Percentiles rank a stretch among this genome's conserved stretches.
Evolutionary conservation across 75 land plant species (phyloP).

Genomic region (Adiantum capillusveneris): DNA sequence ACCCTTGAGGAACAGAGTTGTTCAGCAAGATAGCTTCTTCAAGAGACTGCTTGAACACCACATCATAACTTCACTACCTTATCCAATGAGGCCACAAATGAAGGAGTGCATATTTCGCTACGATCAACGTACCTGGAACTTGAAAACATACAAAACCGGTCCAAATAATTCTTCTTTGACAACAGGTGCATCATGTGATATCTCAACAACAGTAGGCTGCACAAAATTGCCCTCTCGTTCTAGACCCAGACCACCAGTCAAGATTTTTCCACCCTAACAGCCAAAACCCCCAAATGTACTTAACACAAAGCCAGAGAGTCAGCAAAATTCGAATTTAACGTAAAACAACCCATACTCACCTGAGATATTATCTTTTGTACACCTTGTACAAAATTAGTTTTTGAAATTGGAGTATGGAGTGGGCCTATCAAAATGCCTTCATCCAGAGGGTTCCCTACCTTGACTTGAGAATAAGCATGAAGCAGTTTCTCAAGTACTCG

Average conservation of each 20-base stretch:
- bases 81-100: no score
- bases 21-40: conserved; percentile 83
- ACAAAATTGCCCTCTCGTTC: conserved; percentile 83
- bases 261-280: conserved; percentile 73
- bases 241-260: conserved; percentile 60
- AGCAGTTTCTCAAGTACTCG: conserved; percentile 57
- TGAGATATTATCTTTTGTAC: conserved; percentile 71
- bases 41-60: conserved; percentile 44
- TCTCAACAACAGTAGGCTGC: conserved; percentile 88
- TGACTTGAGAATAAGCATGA: conserved; percentile 76
- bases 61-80: no score
- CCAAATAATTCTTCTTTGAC: conserved; percentile 95
- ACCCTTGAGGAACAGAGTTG: conserved; percentile 96
- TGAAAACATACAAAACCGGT: conserved; percentile 89
- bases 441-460: conserved; percentile 81
- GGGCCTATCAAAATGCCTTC: conserved; percentile 84
- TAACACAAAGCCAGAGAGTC: no score
- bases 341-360: conserved; percentile 28
- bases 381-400: conserved; percentile 55
- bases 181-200: conserved; percentile 63
- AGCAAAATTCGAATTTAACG: no score
- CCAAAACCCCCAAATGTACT: no score
- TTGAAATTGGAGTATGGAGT: conserved; percentile 63
- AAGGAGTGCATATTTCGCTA: no score
- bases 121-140: conserved; percentile 55